Evolutionary conservation across 1,284 basidiomycete species (phyloP), one percentile per base, ranked within the genome.

Genomic region (Marasmius sp.): DNA sequence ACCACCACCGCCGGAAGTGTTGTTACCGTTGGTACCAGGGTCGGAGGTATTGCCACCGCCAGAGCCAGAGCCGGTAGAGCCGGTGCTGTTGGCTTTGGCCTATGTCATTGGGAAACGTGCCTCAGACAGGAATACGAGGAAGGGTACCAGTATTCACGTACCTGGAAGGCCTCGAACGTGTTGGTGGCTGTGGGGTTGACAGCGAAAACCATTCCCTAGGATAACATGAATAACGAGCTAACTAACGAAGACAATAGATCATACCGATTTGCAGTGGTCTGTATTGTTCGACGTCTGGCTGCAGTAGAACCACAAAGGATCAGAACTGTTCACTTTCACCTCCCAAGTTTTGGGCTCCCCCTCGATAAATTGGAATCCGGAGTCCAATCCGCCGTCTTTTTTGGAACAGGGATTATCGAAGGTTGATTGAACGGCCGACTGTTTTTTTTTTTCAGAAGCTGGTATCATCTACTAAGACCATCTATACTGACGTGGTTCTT

Each of bases 341-440:
- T n/a, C n/a, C n/a, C n/a, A n/a, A n/a, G n/a, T n/a, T n/a, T n/a
- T n/a, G n/a, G n/a, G n/a, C n/a, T n/a, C n/a, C n/a, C n/a, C n/a
- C n/a, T n/a, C n/a, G n/a, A n/a, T n/a, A n/a, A n/a, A n/a, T 60
- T 72, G 71, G 72, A 80, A 82, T 18, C 79, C 81, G 18, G 82
- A 83, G 67, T 78, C 70, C 38, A 78, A 71, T 34, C 85, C 85
- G 18, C 36, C 37, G 11, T 60, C 63, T 48, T 55, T 62, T 16
- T 36, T 68, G 39, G 57, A 54, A 70, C 75, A 81, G 27, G 86
- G 86, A 9, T 71, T 67, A 18, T 75, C 72, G 70, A 88, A 89
- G 12, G 82, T 80, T 14, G 85, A 86, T 72, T 87, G 85, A 12
- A 85, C 85, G 62, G 84, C 79, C 50, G 82, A 82, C 79, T 83